Evolutionary conservation across 441 rosid genomes (phyloP), one percentile per base, ranked within the genome.

Genomic region (Pelargonium fulgidum): DNA sequence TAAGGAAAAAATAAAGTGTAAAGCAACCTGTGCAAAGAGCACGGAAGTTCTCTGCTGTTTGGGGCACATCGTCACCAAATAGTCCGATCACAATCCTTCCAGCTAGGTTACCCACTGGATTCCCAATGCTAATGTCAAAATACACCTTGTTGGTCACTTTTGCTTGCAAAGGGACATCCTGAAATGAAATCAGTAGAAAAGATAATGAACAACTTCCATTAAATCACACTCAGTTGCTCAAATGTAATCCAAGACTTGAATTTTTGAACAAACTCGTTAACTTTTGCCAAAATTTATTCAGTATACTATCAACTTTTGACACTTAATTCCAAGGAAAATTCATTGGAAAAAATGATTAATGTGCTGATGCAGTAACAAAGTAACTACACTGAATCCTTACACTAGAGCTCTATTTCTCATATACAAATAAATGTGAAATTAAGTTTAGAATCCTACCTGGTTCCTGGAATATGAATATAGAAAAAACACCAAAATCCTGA

Each of bases 41-140:
- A 33, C 96, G 97, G 73, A 92, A 94, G 75, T 94, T 94, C 82
- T 94, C 98, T 1, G 82, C 93, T 2, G 99, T 94, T 67, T 90
- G 91, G 0, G 99, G 98, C 69, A 92, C 98, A 78, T 94, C 98
- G 69, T 90, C 98, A 45, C 98, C 98, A 41, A 73, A 94, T 73
- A 94, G 77, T 68, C 99, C 99, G 75, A 94, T 87, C 16, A 90
- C 97, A 76, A 94, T 80, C 79, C 97, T 87, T 67, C 98, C 98
- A 17, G 78, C 97, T 67, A 89, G 85, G 77, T 89, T 92, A 6
- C 96, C 94, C 13, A 85, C 93, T 3, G 98, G 97, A 64, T 92
- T 88, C 42, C 99, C 99, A 73, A 94, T 86, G 77, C 97, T 87
- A 70, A 94, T 81, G 76, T 94, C 99, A 20, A 94, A 85, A 81